Conservation (phyloP, 2,329 filamentous ascomycete genomes). For the Dryadomyces quercus-mongolicae region DNA sequence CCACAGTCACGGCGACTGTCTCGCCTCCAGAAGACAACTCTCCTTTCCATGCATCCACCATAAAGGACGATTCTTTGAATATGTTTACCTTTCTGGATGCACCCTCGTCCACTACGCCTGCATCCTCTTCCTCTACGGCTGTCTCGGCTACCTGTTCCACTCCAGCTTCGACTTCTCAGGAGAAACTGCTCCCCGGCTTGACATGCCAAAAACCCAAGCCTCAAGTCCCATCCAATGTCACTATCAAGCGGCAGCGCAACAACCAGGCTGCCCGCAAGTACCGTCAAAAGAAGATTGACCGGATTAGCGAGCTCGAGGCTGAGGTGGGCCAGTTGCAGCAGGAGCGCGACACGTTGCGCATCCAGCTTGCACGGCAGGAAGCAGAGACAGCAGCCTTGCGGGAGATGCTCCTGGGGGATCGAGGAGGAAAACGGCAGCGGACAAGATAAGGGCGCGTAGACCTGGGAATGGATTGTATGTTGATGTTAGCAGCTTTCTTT, state of each 20-base stretch:
- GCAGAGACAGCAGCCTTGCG: slow-evolving; percentile 45
- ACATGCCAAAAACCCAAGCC: neutral
- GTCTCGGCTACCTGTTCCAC: neutral
- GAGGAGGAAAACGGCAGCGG: neutral
- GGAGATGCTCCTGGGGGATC: slow-evolving; percentile 21
- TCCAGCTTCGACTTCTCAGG: neutral
- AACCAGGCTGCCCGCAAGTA: slow-evolving; percentile 51
- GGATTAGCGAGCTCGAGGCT: slow-evolving; percentile 41
- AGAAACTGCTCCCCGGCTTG: neutral
- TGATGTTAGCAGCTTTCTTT: neutral
- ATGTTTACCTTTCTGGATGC: neutral
- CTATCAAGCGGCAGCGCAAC: slow-evolving; percentile 45
- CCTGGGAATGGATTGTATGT: neutral
- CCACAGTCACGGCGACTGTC: neutral
- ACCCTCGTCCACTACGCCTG: neutral
- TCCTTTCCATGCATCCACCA: neutral
- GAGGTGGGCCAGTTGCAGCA: slow-evolving; percentile 36
- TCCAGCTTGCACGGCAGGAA: slow-evolving; percentile 44
- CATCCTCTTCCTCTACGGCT: neutral
- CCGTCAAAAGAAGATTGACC: slow-evolving; percentile 51
- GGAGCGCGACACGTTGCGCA: slow-evolving; percentile 44
- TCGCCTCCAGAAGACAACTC: neutral
- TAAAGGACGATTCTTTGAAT: no score
- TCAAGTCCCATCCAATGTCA: slow-evolving; percentile 8
- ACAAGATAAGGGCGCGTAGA: no score